These are phyloP conservation scores for Thelonectria blattea DNA, from an alignment of 2,329 filamentous ascomycete genomes.

Conservation along the genomic window DNA sequence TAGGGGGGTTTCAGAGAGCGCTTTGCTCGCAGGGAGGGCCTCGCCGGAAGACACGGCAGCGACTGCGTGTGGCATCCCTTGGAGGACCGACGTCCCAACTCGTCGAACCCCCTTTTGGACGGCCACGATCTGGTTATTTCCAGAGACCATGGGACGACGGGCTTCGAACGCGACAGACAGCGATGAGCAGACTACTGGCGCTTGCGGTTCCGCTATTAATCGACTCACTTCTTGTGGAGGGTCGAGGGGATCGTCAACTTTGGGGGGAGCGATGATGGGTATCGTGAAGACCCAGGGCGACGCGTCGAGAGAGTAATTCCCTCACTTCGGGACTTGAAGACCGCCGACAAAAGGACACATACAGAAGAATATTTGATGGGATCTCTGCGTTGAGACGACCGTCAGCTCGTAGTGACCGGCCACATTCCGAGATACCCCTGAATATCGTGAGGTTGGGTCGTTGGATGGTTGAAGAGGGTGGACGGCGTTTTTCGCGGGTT, in stretches of 20 bases:
- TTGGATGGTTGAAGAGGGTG: not conserved
- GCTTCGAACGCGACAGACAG: not conserved
- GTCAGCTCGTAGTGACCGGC: not conserved
- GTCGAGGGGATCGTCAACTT: not conserved
- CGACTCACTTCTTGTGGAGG: constrained; percentile 2
- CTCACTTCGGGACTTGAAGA: not conserved
- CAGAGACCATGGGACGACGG: constrained; percentile 1
- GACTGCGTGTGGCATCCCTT: constrained; percentile 1
- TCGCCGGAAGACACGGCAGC: constrained; percentile 15
- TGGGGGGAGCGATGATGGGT: not conserved
- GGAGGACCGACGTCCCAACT: not conserved
- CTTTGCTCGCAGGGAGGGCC: constrained; percentile 6
- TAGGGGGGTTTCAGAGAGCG: not conserved
- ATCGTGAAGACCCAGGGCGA: not conserved
- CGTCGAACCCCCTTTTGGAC: constrained; percentile 2
- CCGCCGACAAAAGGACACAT: not conserved
- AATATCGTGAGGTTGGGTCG: not conserved
- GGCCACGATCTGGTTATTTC: not conserved
- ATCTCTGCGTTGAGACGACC: not conserved
- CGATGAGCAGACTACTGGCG: not conserved
- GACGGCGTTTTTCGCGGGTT: not conserved
- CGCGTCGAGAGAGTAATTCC: not conserved
- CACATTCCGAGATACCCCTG: not conserved
- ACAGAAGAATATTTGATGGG: not conserved
- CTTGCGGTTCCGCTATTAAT: constrained; percentile 8